Base-by-base conservation (phyloP, 345 rosid genomes). In the Ceriops tagal region DNA sequence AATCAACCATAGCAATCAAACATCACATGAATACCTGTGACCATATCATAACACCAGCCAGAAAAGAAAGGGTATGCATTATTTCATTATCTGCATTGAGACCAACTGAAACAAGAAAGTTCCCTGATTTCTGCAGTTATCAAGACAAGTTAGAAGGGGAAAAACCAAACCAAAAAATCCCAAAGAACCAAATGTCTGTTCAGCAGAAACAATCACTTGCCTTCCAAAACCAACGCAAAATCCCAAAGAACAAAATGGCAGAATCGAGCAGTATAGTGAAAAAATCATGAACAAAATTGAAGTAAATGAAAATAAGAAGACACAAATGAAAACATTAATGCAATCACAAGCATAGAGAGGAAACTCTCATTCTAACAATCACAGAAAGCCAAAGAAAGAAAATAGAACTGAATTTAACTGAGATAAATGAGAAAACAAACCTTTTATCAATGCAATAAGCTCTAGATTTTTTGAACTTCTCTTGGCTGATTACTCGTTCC, bases 141-240 rank as follows among this genome's bases (percentile, higher is more conserved):
- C 24, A 71, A 46, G 52, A 69, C 71, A 24, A 31, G 18, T 73
- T 35, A 75, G 52, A 49, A 39, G 16, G 64, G 56, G 49, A 71
- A 69, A 21, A 73, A 67, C 51, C 69, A 69, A 37, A 22, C 30
- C 47, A 61, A 60, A 19, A 19, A 26, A 27, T 6, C 53, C n/a
- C 22, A 58, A 68, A 16, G 28, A 67, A 55, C 39, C 16, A 39
- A 11, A 39, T 39, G 47, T 9, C 16, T 39, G 11, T 39, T 11
- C 47, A 73, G 9, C 22, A 62, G 13, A 56, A 39, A 60, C 62
- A 63, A 37, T 24, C 7, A 79, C 79, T 72, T 71, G 90, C 99
- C 93, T 90, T 96, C 99, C 98, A 96, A 73, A 92, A 85, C 99
- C 96, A 92, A 68, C 97, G 98, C 80, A 96, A 79, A 73, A 92